Conservation (phyloP, 163 green algal genomes). For the Volvox carteri region DNA sequence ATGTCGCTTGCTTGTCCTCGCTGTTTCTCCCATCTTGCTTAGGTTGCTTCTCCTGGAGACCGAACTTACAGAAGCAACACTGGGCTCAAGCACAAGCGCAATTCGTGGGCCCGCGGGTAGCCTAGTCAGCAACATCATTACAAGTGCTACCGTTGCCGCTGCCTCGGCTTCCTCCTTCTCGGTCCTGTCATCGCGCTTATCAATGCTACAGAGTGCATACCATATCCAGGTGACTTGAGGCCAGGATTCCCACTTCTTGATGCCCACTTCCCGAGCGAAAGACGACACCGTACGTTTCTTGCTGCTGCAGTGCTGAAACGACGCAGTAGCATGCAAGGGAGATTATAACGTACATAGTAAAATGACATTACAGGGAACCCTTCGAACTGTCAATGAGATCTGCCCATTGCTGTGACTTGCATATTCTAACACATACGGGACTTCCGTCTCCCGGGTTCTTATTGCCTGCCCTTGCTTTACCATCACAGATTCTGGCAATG, state of each 20-base stretch:
- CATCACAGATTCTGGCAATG: slow-evolving; percentile 45
- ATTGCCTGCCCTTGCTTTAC: not conserved
- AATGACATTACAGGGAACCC: too few relatives aligned
- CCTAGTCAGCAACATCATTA: not conserved
- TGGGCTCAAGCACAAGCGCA: not conserved
- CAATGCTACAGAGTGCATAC: slow-evolving; percentile 33
- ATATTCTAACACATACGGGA: too few relatives aligned
- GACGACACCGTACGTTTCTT: too few relatives aligned
- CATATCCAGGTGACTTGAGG: slow-evolving; percentile 32
- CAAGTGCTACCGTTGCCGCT: not conserved
- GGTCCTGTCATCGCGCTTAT: not conserved
- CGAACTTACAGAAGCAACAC: not conserved
- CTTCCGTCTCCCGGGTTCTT: not conserved
- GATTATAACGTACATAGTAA: too few relatives aligned
- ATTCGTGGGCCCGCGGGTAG: too few relatives aligned
- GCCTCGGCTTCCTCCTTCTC: slow-evolving; percentile 25
- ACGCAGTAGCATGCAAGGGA: too few relatives aligned
- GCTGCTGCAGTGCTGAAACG: too few relatives aligned
- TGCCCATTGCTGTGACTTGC: too few relatives aligned
- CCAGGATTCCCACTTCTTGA: too few relatives aligned
- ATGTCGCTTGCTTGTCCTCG: not conserved
- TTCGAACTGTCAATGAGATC: too few relatives aligned
- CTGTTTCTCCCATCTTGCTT: not conserved
- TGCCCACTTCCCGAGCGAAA: too few relatives aligned
- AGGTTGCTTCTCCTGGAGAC: not conserved